These are phyloP conservation scores for Gloeophyllum trabeum DNA, from an alignment of 768 basidiomycete species.

Conservation along the genomic window DNA sequence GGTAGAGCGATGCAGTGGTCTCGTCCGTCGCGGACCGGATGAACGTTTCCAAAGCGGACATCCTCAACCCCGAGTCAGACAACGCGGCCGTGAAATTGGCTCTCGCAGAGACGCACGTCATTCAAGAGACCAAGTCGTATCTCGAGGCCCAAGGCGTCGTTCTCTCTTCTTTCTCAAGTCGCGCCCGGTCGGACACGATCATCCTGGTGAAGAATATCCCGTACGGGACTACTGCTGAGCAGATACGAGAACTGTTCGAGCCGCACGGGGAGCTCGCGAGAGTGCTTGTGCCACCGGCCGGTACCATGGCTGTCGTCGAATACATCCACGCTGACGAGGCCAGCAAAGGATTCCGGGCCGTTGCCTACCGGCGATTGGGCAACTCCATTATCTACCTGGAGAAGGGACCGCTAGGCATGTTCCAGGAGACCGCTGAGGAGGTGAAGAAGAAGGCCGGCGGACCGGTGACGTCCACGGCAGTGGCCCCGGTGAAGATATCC, in stretches of 20 bases:
- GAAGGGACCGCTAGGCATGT: conserved; percentile 83
- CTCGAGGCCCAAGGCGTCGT: conserved; percentile 70
- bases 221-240: conserved; percentile 66
- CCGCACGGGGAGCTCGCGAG: conserved; percentile 60
- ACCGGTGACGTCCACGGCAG: conserved; percentile 7
- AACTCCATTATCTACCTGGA: conserved; percentile 90
- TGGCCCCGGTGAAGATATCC: conserved; percentile 21
- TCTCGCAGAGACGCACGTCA: conserved; percentile 91
- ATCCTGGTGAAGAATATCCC: conserved; percentile 97
- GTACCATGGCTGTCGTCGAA: conserved; percentile 89
- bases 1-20: conserved; percentile 88
- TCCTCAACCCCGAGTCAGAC: conserved; percentile 75
- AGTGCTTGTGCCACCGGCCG: conserved; percentile 81
- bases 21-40: conserved; percentile 86
- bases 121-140: conserved; percentile 88
- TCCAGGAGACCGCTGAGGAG: conserved; percentile 30
- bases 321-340: conserved; percentile 67
- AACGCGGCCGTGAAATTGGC: conserved; percentile 91
- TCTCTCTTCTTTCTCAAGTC: conserved; percentile 43
- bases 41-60: conserved; percentile 76
- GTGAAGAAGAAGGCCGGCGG: conserved; percentile 6
- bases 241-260: conserved; percentile 74
- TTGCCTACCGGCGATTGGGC: conserved; percentile 82
- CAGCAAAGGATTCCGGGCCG: conserved; percentile 60
- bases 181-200: conserved; percentile 55